Evolutionary conservation across 352 stramenopile genomes (phyloP), one percentile per base, ranked within the genome.

Genomic region (Elongisporangium anandrum): DNA sequence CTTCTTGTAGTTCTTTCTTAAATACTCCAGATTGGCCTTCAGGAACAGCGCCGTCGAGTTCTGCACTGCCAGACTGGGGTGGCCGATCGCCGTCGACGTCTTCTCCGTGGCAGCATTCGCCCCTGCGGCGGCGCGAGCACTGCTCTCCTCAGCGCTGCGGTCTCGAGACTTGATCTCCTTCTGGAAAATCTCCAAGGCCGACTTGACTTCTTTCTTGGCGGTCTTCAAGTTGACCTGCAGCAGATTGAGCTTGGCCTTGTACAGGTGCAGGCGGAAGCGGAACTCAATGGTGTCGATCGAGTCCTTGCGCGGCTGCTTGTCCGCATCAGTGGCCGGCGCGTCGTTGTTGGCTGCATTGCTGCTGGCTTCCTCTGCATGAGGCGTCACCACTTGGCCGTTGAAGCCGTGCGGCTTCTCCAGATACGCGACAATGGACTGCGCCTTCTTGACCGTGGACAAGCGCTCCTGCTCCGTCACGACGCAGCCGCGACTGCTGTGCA

Each of bases 1-100:
- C 75, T 97, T 97, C 72, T 95, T 96, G 76, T 97, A 96, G 69
- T 97, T 97, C 64, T 90, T 88, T 54, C 92, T 84, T 75, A 98
- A 83, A 86, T 97, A 97, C 79, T 97, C 92, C 59, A 97, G 74
- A 59, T 98, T 97, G 15, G 92, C 92, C 73, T 97, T 97, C 24
- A 98, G 72, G 71, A 96, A 98, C 57, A 97, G 69, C 50, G 78
- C 89, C 20, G 87, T 92, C 21, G 89, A 86, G 67, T 97, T 97
- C 59, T 96, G 85, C 51, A 96, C 76, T n/a, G 73, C 71, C 6
- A 90, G 61, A 48, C 83, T 79, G 45, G 88, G 89, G 38, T 96
- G 81, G 48, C 82, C 79, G 61, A 92, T 88, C 20, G 70, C 64
- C 9, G 81, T 88, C 34, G 81, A 87, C 13, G 84, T 91, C 58